Evolutionary conservation across 495 filamentous ascomycete genomes (phyloP).

Genomic region (Aspergillus bridgeri): DNA sequence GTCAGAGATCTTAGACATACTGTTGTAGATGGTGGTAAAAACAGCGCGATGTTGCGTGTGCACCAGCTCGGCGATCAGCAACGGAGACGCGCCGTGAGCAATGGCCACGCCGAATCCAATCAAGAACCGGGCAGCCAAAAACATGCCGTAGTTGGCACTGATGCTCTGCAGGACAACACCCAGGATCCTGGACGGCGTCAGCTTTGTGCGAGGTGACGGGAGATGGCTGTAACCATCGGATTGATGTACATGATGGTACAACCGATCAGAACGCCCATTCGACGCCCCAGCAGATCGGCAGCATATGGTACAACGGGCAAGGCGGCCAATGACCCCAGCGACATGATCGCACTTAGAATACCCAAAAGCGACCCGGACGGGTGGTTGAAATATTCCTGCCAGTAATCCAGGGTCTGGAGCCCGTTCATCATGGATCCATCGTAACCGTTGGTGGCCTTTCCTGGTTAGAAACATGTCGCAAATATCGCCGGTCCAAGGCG

Average conservation of each 20-base stretch:
- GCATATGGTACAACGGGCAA: slow-evolving; percentile 62
- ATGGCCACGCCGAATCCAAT: slow-evolving; percentile 64
- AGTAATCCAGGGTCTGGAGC: slow-evolving; percentile 33
- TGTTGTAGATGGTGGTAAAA: slow-evolving; percentile 65
- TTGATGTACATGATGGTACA: slow-evolving; percentile 57
- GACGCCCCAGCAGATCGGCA: slow-evolving; percentile 60
- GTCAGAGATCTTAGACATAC: slow-evolving; percentile 52
- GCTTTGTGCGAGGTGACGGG: neutral
- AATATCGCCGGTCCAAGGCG: neutral
- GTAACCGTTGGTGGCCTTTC: slow-evolving; percentile 59
- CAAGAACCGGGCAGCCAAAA: slow-evolving; percentile 19
- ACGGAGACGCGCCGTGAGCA: slow-evolving; percentile 58
- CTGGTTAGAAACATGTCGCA: neutral
- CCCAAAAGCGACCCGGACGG: slow-evolving; percentile 54
- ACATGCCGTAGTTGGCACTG: slow-evolving; percentile 42
- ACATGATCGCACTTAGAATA: slow-evolving; percentile 65
- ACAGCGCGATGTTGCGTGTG: slow-evolving; percentile 65
- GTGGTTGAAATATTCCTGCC: slow-evolving; percentile 41
- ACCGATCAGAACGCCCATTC: slow-evolving; percentile 57
- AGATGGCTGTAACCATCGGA: slow-evolving; percentile 33
- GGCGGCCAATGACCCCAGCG: slow-evolving; percentile 60
- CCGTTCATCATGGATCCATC: slow-evolving; percentile 55
- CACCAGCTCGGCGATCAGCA: slow-evolving; percentile 61
- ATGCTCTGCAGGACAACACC: slow-evolving; percentile 53
- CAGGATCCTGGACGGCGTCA: slow-evolving; percentile 31